Evolutionary conservation across 257 asterid species (phyloP), one percentile per base, ranked within the genome.

Genomic region (Ballota nigra): DNA sequence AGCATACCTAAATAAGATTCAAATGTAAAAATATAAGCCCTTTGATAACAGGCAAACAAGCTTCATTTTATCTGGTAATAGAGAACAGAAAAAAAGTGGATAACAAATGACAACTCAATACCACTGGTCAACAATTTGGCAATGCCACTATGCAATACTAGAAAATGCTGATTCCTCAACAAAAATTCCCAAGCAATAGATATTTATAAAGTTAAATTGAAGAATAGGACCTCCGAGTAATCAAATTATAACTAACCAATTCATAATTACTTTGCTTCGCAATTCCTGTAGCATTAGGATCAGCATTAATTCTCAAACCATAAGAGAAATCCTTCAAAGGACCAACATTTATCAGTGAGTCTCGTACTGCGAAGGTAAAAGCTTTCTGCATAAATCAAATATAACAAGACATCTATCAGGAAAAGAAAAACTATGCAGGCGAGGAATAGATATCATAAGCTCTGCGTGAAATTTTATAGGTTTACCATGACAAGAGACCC

Each of bases 221-320:
- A 66, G 72, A 51, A 31, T 24, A 28, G 26, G 69, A 53, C 33
- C n/a, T 53, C 11, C 23, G 59, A 41, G 36, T 31, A 58, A 60
- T 56, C 58, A 69, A 77, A 72, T 18, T 47, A 75, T 24, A 72
- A 88, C 90, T 82, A 75, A 94, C 99, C 97, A 94, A 84, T 82
- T 91, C 97, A 77, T 88, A 83, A 75, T 94, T 94, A 82, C 98
- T 94, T 81, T 92, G 99, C 83, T 91, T 94, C 43, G 98, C 85
- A 65, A 84, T 66, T 75, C 98, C 98, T 45, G 88, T 75, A 47
- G 93, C 96, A 83, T 86, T 89, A 65, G 88, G 93, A 68, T 94
- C 98, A 33, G 96, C 93, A 74, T 86, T 94, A 62, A 76, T 78
- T 82, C 99, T 88, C 87, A 94, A 73, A 71, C 99, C 99, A 83